Evolutionary conservation across 1,284 basidiomycete species (phyloP), one percentile per base, ranked within the genome.

Genomic region (Anthracocystis panici-leucophaei): DNA sequence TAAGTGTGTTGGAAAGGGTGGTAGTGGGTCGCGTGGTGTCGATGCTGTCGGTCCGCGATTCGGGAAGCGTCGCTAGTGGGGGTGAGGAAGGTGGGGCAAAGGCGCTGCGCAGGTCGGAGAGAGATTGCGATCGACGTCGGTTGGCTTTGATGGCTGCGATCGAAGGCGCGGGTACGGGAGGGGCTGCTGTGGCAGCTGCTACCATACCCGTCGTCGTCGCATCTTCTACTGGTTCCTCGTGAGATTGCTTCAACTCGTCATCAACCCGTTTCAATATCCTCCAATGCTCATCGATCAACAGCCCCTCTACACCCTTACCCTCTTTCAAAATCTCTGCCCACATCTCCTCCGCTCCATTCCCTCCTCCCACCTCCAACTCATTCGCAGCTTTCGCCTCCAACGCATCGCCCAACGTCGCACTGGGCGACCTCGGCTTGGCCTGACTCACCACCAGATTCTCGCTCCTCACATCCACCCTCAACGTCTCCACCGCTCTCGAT

Each of bases 201-300:
- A 33, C 25, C 29, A 45, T 58, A 1, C 16, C 12, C 40, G 11
- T 7, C 12, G 33, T 7, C 12, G 33, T 23, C 20, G 42, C 10
- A 8, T 44, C 21, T 25, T 56, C 33, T 56, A 8, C 16, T 2
- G 23, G 18, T 1, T 50, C 60, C 52, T 40, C 45, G n/a, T 27
- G 25, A n/a, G 14, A 21, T 11, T 20, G 18, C 27, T 21, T 59
- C 12, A 77, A 16, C 29, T 59, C 62, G 5, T 48, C 51, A 7
- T 78, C 78, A 1, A 78, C 69, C 6, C 73, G 53, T 2, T 29
- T 23, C 3, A 81, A 51, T 20, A 82, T 76, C 11, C 80, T 53
- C 3, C 63, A 65, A 41, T 81, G 72, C 44, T 82, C 80, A 16
- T 78, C 75, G 10, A 59, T 66, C 31, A 80, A 48, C 38, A 82